Evolutionary conservation across 2,329 filamentous ascomycete genomes (phyloP), one percentile per base, ranked within the genome.

Genomic region (Sporothrix luriei): DNA sequence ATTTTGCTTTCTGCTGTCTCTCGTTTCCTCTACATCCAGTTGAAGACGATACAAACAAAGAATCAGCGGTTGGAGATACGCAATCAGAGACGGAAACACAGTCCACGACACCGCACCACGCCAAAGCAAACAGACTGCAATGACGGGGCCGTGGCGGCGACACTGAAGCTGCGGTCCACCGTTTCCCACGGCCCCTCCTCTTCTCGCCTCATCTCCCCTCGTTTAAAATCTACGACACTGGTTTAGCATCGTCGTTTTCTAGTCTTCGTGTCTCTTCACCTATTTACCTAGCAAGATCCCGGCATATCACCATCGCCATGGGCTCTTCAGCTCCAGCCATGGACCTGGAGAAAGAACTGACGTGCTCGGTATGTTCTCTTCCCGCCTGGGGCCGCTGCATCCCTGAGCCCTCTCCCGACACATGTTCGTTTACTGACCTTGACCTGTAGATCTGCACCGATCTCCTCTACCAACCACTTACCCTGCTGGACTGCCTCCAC

Each of bases 271-370:
- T 14, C 29, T 14, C 24, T 5, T 26, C 46, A 52, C 7, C 13
- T 11, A 16, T 46, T 11, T 29, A 6, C 6, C 19, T 46, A 16
- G 7, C 38, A 5, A 16, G 6, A 4, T 19, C 5, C 10, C n/a
- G 38, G 9, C 54, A n/a, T 19, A 49, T 9, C 24, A 19, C 29
- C 24, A 29, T 26, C 52, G 55, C 64, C 46, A 87, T 87, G 84
- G 84, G 84, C 75, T 78, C 82, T 73, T 79, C 82, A 76, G 83
- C 81, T 75, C 79, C 82, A 72, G 83, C 81, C 71, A 79, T 88
- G 76, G 92, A 96, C 79, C 84, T 97, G 75, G 95, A 97, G 82
- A 94, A 90, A 80, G 95, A 99, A 86, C 84, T 98, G 81, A 94
- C 91, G 68, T 98, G 94, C 83, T 97, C 94, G 78, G 94, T 97